phyloP scores from a whole-genome alignment of 805 yeast genomes.

The Hanseniaspora thailandica region DNA sequence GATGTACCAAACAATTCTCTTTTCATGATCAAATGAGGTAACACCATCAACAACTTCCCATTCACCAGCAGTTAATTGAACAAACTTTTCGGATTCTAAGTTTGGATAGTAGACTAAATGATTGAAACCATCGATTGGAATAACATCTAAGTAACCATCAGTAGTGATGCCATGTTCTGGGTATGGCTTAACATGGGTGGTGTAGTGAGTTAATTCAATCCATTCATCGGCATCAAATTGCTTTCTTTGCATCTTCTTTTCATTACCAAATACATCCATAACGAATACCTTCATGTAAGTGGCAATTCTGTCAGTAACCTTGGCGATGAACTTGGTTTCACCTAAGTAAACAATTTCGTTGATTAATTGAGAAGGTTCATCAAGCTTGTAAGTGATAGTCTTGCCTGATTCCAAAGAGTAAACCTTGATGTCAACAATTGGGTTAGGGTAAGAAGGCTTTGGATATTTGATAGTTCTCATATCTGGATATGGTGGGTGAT shows the following conservation, averaged over 20 bases:
- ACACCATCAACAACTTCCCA: slow-evolving; percentile 88
- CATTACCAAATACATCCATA: slow-evolving; percentile 33
- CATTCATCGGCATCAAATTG: slow-evolving; percentile 48
- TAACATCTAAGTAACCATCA: slow-evolving; percentile 75
- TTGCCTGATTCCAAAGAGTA: slow-evolving; percentile 29
- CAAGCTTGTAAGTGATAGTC: slow-evolving; percentile 29
- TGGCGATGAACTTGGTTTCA: slow-evolving; percentile 37
- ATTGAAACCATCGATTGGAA: slow-evolving; percentile 47
- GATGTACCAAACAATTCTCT: slow-evolving; percentile 44
- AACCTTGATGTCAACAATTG: slow-evolving; percentile 45
- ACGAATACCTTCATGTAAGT: slow-evolving; percentile 49
- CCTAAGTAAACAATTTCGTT: slow-evolving; percentile 70
- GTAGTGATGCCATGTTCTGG: slow-evolving; percentile 31
- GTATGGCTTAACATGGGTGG: slow-evolving; percentile 46
- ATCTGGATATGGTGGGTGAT: slow-evolving; percentile 49
- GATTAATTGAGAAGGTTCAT: slow-evolving; percentile 38
- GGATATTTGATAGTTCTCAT: slow-evolving; percentile 61
- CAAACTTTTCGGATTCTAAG: slow-evolving; percentile 43
- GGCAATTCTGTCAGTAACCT: slow-evolving; percentile 54
- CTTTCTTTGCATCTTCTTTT: slow-evolving; percentile 28
- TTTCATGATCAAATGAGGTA: slow-evolving; percentile 44
- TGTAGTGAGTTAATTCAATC: slow-evolving; percentile 66
- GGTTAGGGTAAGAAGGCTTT: slow-evolving; percentile 71
- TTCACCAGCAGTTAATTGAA: slow-evolving; percentile 55
- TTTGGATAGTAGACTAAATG: slow-evolving; percentile 83